Evolutionary conservation across 306 rosid genomes (phyloP), one percentile per base, ranked within the genome.

Genomic region (Quercus gilva): DNA sequence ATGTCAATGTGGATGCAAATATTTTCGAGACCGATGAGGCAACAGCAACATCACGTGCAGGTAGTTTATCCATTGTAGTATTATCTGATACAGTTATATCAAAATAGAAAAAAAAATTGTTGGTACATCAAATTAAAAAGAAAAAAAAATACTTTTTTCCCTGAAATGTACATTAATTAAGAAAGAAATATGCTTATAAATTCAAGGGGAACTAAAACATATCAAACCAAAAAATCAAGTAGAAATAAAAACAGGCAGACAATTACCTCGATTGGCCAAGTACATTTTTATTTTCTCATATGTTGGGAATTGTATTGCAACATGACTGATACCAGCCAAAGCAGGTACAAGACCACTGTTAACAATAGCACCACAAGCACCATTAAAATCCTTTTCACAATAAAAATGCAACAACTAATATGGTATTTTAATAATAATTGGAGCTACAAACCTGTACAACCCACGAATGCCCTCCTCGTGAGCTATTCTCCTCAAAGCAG

Each of bases 391-490:
- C 28, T 37, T 55, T 61, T 70, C 31, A 60, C 35, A 65, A 74
- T 23, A 60, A 71, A 60, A 25, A 74, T 29, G 71, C 57, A 74
- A 20, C 63, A 74, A 77, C 56, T 29, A 82, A 5, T 45, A 4
- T 4, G 41, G 63, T 25, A 19, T 69, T 79, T 56, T 73, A 55
- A 31, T 65, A 59, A 31, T 65, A 59, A 55, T 74, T 73, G 28
- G 51, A 28, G 77, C 70, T 29, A 87, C 86, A 73, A 77, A 93
- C 97, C 97, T 93, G 89, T 93, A 93, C 80, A 93, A 83, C 20
- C 94, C 97, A 76, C 96, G 90, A 68, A 93, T 91, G 83, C 97
- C 97, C 86, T 93, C 97, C 86, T 89, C 96, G n/a, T 73, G 91
- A 60, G 96, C 90, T 85, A 93, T 93, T 91, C 97, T 93, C 52